A percentile compares a stretch with the other conserved stretches of the same genome.
These are phyloP conservation scores for Leucogyrophana mollusca DNA, from an alignment of 768 basidiomycete species.

Conservation along the genomic window DNA sequence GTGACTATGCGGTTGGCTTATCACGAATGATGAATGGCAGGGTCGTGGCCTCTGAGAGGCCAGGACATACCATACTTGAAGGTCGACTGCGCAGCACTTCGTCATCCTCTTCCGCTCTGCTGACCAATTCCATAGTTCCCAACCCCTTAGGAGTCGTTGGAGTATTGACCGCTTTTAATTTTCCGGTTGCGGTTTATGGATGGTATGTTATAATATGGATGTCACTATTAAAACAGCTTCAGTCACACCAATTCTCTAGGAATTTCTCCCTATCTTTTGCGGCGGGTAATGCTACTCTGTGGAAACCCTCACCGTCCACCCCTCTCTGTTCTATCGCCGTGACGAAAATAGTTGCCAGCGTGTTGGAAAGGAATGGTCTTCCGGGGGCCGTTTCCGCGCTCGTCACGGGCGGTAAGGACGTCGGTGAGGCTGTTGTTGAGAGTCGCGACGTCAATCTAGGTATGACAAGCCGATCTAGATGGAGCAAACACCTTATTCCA, in stretches of 20 bases:
- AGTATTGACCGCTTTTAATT: slow-evolving; percentile 93
- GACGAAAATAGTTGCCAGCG: slow-evolving; percentile 76
- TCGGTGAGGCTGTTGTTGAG: slow-evolving; percentile 76
- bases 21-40: slow-evolving; percentile 94
- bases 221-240: slow-evolving; percentile 2
- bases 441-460: slow-evolving; percentile 77
- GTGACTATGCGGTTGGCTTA: slow-evolving; percentile 91
- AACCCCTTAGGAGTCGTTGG: slow-evolving; percentile 81
- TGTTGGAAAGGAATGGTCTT: slow-evolving; percentile 80
- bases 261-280: slow-evolving; percentile 87
- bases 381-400: slow-evolving; percentile 84
- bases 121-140: slow-evolving; percentile 55
- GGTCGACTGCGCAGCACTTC: slow-evolving; percentile 38
- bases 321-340: slow-evolving; percentile 90
- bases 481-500: neutral
- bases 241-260: slow-evolving; percentile 45
- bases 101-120: slow-evolving; percentile 4
- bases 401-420: slow-evolving; percentile 78
- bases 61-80: slow-evolving; percentile 90
- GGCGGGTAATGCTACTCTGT: slow-evolving; percentile 89
- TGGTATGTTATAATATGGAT: slow-evolving; percentile 48
- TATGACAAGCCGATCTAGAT: slow-evolving; percentile 28
- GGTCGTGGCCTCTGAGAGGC: slow-evolving; percentile 84
- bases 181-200: slow-evolving; percentile 91
- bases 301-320: slow-evolving; percentile 93